These are phyloP conservation scores for Eucalyptus globulus DNA, from an alignment of 345 rosid species.

Conservation along the genomic window DNA sequence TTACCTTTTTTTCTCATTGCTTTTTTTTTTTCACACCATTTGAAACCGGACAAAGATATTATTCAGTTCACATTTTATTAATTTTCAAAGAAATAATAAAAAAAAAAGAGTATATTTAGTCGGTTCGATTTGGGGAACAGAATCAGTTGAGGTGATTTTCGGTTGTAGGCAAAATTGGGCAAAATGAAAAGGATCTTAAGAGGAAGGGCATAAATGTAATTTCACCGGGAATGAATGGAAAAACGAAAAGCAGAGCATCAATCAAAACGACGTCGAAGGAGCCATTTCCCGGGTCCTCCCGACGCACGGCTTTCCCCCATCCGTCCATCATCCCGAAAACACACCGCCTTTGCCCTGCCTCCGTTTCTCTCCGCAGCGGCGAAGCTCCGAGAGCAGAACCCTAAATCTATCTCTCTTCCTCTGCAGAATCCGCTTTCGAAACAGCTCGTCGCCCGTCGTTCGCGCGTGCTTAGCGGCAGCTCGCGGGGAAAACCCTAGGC, in stretches of 20 bases:
- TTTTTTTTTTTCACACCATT: too few species aligned
- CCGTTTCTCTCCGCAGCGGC: background rate
- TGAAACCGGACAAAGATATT: rapidly evolving
- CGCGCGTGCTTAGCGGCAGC: background rate
- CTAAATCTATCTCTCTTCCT: background rate
- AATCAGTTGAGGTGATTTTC: too few species aligned
- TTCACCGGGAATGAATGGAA: background rate
- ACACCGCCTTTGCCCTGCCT: background rate
- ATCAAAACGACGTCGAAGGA: background rate
- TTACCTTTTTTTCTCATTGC: too few species aligned
- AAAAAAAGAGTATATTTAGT: too few species aligned
- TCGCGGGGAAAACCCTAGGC: background rate
- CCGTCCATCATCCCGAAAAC: background rate
- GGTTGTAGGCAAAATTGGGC: background rate
- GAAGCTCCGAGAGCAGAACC: background rate
- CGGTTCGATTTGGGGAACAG: too few species aligned
- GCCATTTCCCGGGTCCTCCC: background rate
- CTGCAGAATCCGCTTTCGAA: background rate
- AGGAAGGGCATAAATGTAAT: background rate
- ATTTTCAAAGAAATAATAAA: too few species aligned
- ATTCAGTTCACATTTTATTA: too few species aligned
- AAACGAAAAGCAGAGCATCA: background rate
- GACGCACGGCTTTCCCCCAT: background rate
- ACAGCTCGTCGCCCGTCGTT: background rate
- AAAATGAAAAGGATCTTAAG: background rate